A percentile compares a stretch with the other conserved stretches of the same genome.
Evolutionary conservation across 257 asterid species (phyloP).

Genomic region (Solanum sparsipilum): DNA sequence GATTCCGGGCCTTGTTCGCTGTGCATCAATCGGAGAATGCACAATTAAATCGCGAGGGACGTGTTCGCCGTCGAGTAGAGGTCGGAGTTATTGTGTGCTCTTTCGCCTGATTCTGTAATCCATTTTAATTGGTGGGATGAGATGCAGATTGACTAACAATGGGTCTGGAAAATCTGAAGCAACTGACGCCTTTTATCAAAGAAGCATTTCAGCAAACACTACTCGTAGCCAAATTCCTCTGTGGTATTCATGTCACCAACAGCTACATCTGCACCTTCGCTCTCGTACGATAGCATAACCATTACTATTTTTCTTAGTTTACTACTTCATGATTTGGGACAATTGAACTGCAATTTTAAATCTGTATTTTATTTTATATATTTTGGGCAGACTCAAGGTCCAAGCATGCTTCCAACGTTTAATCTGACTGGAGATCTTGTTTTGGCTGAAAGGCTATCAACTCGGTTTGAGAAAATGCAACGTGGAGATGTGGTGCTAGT

Average conservation of each 20-base stretch:
- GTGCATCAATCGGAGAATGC: neutral
- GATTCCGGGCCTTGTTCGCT: neutral
- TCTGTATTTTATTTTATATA: neutral
- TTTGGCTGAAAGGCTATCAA: constrained; percentile 41
- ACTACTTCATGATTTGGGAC: neutral
- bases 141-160: neutral
- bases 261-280: constrained; percentile 35
- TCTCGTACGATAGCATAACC: constrained; percentile 18
- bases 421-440: constrained; percentile 33
- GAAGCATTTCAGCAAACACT: constrained; percentile 41
- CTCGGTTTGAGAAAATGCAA: constrained; percentile 40
- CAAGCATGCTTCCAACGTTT: constrained; percentile 78
- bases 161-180: constrained; percentile 13
- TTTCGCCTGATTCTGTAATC: constrained; percentile 59
- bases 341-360: neutral
- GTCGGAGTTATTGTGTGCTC: constrained; percentile 26
- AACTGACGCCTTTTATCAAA: constrained; percentile 29
- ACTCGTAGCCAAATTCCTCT: constrained; percentile 31
- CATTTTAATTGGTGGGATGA: constrained; percentile 37
- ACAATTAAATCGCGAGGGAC: neutral
- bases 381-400: constrained; percentile 43
- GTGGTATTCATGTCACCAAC: constrained; percentile 48
- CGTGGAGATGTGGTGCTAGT: constrained; percentile 56
- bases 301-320: neutral
- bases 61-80: neutral